Percentiles rank a stretch among this genome's conserved stretches.
phyloP scores from a whole-genome alignment of 495 filamentous ascomycete genomes.

The Lasiosphaeria hispida region DNA sequence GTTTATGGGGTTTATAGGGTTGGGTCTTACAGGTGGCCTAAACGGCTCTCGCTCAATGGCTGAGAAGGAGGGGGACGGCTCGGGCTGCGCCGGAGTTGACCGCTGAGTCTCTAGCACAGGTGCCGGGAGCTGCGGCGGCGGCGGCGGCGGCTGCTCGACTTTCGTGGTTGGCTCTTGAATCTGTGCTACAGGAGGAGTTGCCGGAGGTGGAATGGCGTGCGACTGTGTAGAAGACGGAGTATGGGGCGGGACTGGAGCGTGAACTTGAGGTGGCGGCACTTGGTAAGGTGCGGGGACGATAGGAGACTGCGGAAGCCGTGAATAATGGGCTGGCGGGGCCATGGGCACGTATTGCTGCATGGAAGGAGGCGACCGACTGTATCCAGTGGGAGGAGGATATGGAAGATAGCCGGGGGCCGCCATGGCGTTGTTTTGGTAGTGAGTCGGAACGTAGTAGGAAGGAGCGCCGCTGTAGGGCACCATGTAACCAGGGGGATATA shows the following conservation, averaged over 20 bases:
- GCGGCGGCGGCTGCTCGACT: conserved; percentile 5
- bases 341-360: conserved; percentile 46
- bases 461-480: conserved; percentile 16
- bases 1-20: too few species aligned
- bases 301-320: conserved; percentile 44
- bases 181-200: conserved; percentile 37
- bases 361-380: conserved; percentile 36
- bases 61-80: conserved; percentile 9
- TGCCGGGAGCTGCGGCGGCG: not conserved
- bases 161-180: not conserved
- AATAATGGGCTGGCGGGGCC: conserved; percentile 36
- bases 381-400: conserved; percentile 36
- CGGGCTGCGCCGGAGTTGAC: not conserved
- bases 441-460: conserved; percentile 35
- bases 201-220: conserved; percentile 35
- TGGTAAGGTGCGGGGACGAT: conserved; percentile 38
- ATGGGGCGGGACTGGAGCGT: conserved; percentile 32
- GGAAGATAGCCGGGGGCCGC: conserved; percentile 36
- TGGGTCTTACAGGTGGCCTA: conserved; percentile 64
- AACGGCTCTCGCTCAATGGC: conserved; percentile 44
- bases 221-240: conserved; percentile 43
- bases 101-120: not conserved
- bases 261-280: conserved; percentile 35
- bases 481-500: conserved; percentile 42
- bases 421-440: conserved; percentile 42